Percentiles rank a stretch among this genome's conserved stretches.
These are phyloP conservation scores for Solanum verrucosum DNA, from an alignment of 257 asterid species.

Conservation along the genomic window DNA sequence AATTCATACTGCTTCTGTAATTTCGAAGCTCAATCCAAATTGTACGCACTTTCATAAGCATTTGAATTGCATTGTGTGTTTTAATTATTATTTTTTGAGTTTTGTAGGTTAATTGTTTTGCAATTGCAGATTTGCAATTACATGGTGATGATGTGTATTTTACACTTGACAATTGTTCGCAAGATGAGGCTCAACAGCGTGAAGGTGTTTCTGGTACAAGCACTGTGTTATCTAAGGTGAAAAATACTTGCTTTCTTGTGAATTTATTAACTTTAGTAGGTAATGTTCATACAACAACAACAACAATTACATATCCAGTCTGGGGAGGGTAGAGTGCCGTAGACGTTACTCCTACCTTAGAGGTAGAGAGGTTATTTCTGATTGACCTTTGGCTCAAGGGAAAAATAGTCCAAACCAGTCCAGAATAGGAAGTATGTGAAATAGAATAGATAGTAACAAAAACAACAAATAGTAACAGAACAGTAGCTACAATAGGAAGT, in stretches of 20 bases:
- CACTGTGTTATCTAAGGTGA: conserved; percentile 51
- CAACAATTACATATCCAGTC: not conserved
- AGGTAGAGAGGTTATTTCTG: not conserved
- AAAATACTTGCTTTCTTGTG: not conserved
- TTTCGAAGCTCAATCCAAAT: conserved; percentile 69
- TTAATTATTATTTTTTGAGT: not conserved
- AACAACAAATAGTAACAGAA: not conserved
- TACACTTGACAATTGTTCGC: conserved; percentile 61
- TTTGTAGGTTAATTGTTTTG: not conserved
- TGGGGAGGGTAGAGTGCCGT: not conserved
- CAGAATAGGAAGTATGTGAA: not conserved
- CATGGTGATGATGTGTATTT: conserved; percentile 93
- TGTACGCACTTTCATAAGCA: conserved; percentile 24
- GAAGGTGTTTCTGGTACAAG: conserved; percentile 35
- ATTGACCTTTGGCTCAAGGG: not conserved
- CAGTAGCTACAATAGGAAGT: not conserved
- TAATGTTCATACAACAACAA: not conserved
- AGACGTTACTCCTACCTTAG: not conserved
- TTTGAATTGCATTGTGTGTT: not conserved
- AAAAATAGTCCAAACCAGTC: not conserved
- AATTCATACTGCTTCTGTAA: conserved; percentile 8
- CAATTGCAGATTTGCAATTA: conserved; percentile 65
- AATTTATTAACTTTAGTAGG: not conserved
- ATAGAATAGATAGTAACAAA: not conserved
- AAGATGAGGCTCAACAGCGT: conserved; percentile 17